These are phyloP conservation scores for Neurospora crassa DNA, from an alignment of 2,329 filamentous ascomycete species.

Conservation along the genomic window DNA sequence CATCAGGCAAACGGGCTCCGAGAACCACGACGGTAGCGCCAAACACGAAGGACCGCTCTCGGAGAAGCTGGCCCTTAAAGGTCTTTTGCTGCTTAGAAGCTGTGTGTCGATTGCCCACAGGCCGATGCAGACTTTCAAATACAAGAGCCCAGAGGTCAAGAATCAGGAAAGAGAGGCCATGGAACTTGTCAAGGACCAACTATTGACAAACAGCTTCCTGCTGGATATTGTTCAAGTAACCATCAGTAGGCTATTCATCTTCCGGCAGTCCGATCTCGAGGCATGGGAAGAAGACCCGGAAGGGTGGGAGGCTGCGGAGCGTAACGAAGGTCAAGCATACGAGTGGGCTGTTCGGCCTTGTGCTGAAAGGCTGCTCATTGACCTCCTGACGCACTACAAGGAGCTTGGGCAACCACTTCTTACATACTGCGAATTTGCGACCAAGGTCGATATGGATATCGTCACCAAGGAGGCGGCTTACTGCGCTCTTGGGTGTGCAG, in stretches of 20 bases:
- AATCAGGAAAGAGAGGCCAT: conserved; percentile 65
- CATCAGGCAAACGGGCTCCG: conserved; percentile 35
- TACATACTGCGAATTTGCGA: conserved; percentile 71
- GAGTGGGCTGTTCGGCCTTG: conserved; percentile 90
- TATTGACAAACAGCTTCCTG: conserved; percentile 70
- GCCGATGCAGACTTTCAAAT: conserved; percentile 74
- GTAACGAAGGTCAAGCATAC: conserved; percentile 74
- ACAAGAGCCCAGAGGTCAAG: conserved; percentile 63
- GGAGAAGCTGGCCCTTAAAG: conserved; percentile 76
- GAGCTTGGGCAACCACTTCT: conserved; percentile 69
- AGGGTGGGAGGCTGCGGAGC: conserved; percentile 88
- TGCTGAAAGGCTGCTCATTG: conserved; percentile 86
- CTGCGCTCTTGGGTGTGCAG: conserved; percentile 80
- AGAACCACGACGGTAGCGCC: conserved; percentile 31
- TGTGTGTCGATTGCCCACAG: conserved; percentile 81
- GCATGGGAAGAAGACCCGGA: conserved; percentile 93
- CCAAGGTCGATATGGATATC: conserved; percentile 56
- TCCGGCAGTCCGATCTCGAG: conserved; percentile 73
- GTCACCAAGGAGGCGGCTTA: conserved; percentile 91
- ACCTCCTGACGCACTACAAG: conserved; percentile 85
- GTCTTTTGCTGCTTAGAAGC: conserved; percentile 69
- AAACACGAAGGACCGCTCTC: conserved; percentile 53
- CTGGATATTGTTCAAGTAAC: conserved; percentile 74
- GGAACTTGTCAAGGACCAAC: conserved; percentile 57
- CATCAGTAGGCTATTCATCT: conserved; percentile 81